Percentiles rank a stretch among this genome's conserved stretches.
phyloP scores from a whole-genome alignment of 495 filamentous ascomycete genomes.

The Trichocladium uniseriatum region DNA sequence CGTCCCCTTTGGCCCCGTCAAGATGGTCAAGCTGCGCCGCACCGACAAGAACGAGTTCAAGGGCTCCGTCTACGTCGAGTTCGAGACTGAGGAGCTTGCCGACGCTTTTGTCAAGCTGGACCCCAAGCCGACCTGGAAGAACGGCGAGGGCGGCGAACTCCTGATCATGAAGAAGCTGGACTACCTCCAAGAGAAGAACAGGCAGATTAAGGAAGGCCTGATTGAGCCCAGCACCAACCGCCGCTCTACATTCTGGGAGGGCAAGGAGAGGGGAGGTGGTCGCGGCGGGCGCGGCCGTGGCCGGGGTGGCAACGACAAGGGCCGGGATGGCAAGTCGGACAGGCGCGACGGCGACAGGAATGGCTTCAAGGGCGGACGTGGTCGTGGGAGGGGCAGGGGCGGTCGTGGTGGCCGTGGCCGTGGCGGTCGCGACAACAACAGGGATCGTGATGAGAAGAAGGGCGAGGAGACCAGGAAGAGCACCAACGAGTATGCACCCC shows the following conservation, averaged over 20 bases:
- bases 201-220: conserved; percentile 65
- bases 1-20: conserved; percentile 64
- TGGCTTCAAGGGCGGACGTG: conserved; percentile 42
- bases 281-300: conserved; percentile 29
- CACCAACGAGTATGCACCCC: conserved; percentile 20
- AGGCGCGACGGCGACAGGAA: conserved; percentile 49
- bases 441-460: conserved; percentile 21
- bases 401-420: conserved; percentile 33
- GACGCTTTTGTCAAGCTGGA: conserved; percentile 69
- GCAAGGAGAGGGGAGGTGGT: conserved; percentile 25
- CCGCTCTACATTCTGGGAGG: conserved; percentile 27
- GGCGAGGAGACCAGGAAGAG: conserved; percentile 8
- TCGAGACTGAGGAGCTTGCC: conserved; percentile 61
- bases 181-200: conserved; percentile 71
- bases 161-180: conserved; percentile 73
- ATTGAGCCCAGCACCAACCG: conserved; percentile 42
- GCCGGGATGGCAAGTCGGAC: conserved; percentile 45
- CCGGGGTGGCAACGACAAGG: conserved; percentile 37
- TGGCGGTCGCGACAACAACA: conserved; percentile 23
- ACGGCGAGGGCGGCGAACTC: conserved; percentile 55
- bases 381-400: conserved; percentile 32
- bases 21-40: conserved; percentile 82
- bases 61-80: conserved; percentile 92
- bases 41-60: conserved; percentile 63
- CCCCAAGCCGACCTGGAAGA: conserved; percentile 75